Percentiles rank a stretch among this genome's conserved stretches.
These are phyloP conservation scores for Dactylella cylindrospora DNA, from an alignment of 2,329 filamentous ascomycete species.

Conservation along the genomic window DNA sequence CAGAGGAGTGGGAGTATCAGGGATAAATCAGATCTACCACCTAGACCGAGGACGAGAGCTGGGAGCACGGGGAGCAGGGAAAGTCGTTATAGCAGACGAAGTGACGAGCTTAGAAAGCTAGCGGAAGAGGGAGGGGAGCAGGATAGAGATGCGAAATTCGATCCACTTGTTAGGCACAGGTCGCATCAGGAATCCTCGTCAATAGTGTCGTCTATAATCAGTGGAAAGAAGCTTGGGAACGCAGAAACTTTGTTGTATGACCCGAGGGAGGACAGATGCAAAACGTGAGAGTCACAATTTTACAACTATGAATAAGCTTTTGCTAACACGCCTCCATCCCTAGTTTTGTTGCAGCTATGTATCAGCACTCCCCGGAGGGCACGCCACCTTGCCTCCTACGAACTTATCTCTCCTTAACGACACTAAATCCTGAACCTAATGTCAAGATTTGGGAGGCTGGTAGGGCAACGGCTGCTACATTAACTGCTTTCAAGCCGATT, in stretches of 20 bases:
- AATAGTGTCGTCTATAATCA: not conserved
- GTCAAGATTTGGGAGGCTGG: constrained; percentile 96
- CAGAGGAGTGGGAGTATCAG: constrained; percentile 6
- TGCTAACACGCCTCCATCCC: constrained; percentile 1
- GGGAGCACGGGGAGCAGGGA: constrained; percentile 26
- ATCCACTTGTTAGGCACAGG: constrained; percentile 20
- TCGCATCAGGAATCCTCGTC: constrained; percentile 6
- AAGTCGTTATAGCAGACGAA: constrained; percentile 88
- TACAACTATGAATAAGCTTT: not conserved
- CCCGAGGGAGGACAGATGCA: constrained; percentile 38
- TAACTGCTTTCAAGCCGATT: constrained; percentile 92
- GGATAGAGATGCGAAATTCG: constrained; percentile 20
- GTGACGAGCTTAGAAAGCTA: constrained; percentile 84
- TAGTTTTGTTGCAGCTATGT: constrained; percentile 73
- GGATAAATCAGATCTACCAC: too few species aligned
- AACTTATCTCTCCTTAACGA: constrained; percentile 76
- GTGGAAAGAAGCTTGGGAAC: constrained; percentile 7
- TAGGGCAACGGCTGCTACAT: constrained; percentile 86
- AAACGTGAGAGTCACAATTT: constrained; percentile 19
- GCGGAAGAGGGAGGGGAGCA: constrained; percentile 4
- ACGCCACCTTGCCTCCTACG: constrained; percentile 73
- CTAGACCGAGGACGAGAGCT: constrained; percentile 10
- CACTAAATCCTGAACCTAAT: constrained; percentile 69
- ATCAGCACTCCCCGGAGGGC: constrained; percentile 74
- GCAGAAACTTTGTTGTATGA: constrained; percentile 41